These are phyloP conservation scores for Ambrosia artemisiifolia DNA, from an alignment of 129 eudicot genomes.

Conservation along the genomic window DNA sequence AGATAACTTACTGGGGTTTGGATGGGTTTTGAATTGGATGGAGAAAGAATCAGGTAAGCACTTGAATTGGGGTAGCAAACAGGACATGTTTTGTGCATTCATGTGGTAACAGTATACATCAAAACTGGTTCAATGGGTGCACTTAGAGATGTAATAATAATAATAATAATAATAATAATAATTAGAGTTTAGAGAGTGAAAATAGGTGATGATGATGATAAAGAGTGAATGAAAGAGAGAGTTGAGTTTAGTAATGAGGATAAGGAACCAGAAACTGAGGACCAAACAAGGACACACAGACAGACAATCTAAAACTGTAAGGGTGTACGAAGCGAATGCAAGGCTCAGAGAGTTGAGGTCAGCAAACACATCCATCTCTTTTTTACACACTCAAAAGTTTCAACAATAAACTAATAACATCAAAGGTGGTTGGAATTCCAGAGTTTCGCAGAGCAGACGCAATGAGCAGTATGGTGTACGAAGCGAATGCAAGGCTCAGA, in stretches of 20 bases:
- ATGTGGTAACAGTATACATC: slow-evolving; percentile 14
- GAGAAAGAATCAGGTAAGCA: slow-evolving; percentile 73
- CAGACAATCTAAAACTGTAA: not conserved
- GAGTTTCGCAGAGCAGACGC: slow-evolving; percentile 79
- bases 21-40: slow-evolving; percentile 43
- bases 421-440: no score
- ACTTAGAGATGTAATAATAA: not conserved
- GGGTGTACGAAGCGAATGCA: no score
- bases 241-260: slow-evolving; percentile 22
- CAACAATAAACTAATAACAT: no score
- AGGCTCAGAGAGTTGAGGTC: no score
- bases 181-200: not conserved
- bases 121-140: not conserved
- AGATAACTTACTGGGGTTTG: slow-evolving; percentile 39
- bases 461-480: slow-evolving; percentile 87
- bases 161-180: no score
- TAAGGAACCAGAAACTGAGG: slow-evolving; percentile 29
- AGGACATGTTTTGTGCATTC: slow-evolving; percentile 60
- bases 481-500: slow-evolving; percentile 78
- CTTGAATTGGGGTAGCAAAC: slow-evolving; percentile 90
- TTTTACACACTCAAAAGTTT: no score
- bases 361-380: no score
- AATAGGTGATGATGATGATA: slow-evolving; percentile 3
- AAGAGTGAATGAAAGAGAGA: slow-evolving; percentile 21
- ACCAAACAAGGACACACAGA: slow-evolving; percentile 21